These are phyloP conservation scores for Fusarium keratoplasticum DNA, from an alignment of 2,329 filamentous ascomycete species.

Conservation along the genomic window DNA sequence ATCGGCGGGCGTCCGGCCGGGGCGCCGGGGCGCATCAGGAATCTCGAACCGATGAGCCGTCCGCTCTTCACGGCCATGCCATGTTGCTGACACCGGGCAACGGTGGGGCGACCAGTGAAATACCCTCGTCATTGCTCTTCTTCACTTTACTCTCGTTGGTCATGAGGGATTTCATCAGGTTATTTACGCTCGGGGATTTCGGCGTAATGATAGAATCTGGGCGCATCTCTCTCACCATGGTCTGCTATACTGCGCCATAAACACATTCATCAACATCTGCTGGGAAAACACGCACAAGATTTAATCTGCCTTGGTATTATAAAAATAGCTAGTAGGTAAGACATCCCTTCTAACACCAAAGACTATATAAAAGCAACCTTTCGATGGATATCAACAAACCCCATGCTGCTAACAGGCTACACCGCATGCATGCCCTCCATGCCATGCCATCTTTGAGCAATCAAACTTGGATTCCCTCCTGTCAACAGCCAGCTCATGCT, in stretches of 20 bases:
- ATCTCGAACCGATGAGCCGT: conserved; percentile 35
- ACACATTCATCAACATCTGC: background rate
- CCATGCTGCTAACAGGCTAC: conserved; percentile 19
- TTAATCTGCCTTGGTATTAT: conserved; percentile 26
- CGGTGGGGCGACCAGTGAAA: conserved; percentile 4
- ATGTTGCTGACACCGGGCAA: conserved; percentile 10
- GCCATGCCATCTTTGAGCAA: conserved; percentile 3
- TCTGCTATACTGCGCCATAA: background rate
- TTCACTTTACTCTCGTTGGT: conserved; percentile 6
- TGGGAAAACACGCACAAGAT: background rate
- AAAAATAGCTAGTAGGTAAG: conserved; percentile 27
- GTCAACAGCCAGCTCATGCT: background rate
- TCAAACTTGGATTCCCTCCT: background rate
- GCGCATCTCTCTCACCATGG: background rate
- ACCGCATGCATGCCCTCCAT: conserved; percentile 4
- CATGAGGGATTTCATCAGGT: conserved; percentile 36
- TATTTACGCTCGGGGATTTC: background rate
- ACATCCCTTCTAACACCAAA: conserved; percentile 25
- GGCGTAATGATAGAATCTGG: background rate
- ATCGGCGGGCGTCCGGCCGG: background rate
- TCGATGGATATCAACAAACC: conserved; percentile 38
- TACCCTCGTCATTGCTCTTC: conserved; percentile 10
- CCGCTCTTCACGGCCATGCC: background rate
- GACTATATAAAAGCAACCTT: conserved; percentile 28
- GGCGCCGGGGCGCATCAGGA: conserved; percentile 4